These are phyloP conservation scores for Diaporthe vaccinii DNA, from an alignment of 2,329 filamentous ascomycete genomes.

Conservation along the genomic window DNA sequence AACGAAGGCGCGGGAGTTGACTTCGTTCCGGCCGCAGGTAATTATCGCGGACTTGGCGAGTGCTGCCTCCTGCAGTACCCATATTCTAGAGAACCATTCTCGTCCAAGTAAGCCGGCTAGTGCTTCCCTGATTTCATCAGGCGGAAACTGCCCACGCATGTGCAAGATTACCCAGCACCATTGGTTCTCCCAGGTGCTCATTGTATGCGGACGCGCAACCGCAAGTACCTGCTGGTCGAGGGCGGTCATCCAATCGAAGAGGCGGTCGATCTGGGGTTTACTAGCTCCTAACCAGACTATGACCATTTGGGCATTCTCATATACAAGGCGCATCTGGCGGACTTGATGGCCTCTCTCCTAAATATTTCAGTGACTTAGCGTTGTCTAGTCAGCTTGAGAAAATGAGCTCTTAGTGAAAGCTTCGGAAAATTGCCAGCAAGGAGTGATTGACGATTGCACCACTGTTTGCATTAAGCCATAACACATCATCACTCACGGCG, in stretches of 20 bases:
- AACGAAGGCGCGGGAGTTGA: not conserved
- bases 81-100: not conserved
- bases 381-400: not conserved
- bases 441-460: not conserved
- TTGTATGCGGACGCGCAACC: not conserved
- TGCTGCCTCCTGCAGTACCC: not conserved
- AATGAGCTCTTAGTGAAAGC: not conserved
- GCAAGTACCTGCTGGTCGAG: not conserved
- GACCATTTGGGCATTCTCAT: not conserved
- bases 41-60: not conserved
- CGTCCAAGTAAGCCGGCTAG: not conserved
- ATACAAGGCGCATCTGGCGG: not conserved
- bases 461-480: too few relatives aligned
- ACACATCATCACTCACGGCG: not conserved
- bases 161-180: not conserved
- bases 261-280: not conserved
- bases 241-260: not conserved
- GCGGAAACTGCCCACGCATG: rapidly evolving
- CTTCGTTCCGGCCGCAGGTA: not conserved
- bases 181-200: not conserved
- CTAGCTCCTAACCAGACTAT: not conserved
- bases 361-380: not conserved
- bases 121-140: too few relatives aligned
- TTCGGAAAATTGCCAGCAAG: too few relatives aligned
- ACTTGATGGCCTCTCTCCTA: constrained; percentile 12